Base-by-base conservation (phyloP, 1,139 yeast species). In the Geotrichum restrictum region DNA sequence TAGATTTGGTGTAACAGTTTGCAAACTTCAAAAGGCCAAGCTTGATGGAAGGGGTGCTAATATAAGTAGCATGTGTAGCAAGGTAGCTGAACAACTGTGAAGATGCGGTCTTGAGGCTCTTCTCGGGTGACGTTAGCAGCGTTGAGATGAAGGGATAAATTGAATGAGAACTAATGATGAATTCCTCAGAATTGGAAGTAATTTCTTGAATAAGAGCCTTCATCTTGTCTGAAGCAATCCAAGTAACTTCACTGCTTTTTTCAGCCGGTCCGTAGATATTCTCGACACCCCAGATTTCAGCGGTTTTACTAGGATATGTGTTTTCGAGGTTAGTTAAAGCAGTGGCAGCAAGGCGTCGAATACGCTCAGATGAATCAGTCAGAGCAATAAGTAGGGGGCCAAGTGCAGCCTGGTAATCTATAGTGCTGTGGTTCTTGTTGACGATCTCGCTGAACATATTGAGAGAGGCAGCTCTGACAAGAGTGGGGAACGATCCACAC, bases 141-240 rank as follows among this genome's bases (percentile, higher is more conserved):
- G 57, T 57, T 6, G 58, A 57, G 24, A 81, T 56, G 22, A 71
- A 57, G 13, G 64, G 64, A 19, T 72, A 66, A 14, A 81, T 66
- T 44, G 74, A 77, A 21, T 69, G 64, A 42, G 69, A 67, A 58
- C 81, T 85, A 54, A 80, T 67, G 36, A 71, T 64, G 53, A 77
- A 72, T 48, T 76, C 78, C 10, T 72, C 68, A 19, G 64, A 49
- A 7, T 62, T 58, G 45, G 73, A 62, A 44, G 86, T 67, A 29
- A 59, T 57, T n/a, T 73, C 66, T 1, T 71, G 68, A 24, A 81
- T 59, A 64, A 89, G 70, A 10, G 62, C 60, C 38, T 73, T 69
- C 3, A 82, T 81, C 64, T 88, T 95, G 51, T 80, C 78, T 47
- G 89, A 85, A 36, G 85, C 73, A 36, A 88, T 73, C 62, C 72